Conservation (phyloP, 345 rosid species). For the Eucalyptus curtisii region DNA sequence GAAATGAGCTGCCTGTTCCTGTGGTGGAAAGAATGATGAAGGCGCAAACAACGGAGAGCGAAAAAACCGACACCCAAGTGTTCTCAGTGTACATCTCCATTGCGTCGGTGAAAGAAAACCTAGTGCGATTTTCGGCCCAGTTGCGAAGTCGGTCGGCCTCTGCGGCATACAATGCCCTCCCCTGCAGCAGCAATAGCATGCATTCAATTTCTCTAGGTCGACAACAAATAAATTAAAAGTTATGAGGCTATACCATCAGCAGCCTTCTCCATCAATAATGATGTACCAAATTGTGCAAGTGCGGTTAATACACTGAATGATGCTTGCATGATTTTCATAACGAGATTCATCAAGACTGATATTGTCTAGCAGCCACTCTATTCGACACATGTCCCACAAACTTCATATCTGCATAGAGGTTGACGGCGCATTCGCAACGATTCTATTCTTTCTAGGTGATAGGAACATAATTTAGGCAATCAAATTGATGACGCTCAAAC, state of each 20-base stretch:
- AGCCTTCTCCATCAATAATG: neutral
- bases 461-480: neutral
- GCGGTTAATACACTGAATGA: neutral
- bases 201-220: neutral
- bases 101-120: constrained; percentile 76
- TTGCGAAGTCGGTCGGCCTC: constrained; percentile 81
- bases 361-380: neutral
- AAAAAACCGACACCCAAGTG: constrained; percentile 89
- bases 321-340: neutral
- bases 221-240: neutral
- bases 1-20: constrained; percentile 37
- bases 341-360: neutral
- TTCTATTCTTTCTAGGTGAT: neutral
- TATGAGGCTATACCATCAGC: neutral
- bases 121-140: constrained; percentile 88
- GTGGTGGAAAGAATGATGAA: constrained; percentile 76
- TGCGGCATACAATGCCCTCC: constrained; percentile 84
- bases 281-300: neutral
- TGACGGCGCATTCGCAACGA: neutral
- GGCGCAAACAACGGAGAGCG: constrained; percentile 91
- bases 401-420: neutral
- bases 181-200: constrained; percentile 15
- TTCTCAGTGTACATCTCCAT: constrained; percentile 92
- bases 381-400: neutral
- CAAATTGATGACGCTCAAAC: neutral